Base-by-base conservation (phyloP, 106 monocot species). In the Acanthochlamys bracteata region DNA sequence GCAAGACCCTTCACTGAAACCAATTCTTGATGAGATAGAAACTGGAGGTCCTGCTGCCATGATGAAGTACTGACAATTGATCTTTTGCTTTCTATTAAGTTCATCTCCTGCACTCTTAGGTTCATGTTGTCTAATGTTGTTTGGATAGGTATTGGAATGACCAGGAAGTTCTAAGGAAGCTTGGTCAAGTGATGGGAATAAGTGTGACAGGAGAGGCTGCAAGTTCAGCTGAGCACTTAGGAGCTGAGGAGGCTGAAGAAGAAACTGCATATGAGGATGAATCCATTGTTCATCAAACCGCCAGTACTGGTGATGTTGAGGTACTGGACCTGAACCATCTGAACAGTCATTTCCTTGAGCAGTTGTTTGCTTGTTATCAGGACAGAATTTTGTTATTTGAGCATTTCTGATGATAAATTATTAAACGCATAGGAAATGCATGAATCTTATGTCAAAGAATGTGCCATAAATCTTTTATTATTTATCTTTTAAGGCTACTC, bases 11-110 rank as follows among this genome's bases (percentile, higher is more conserved):
- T 78, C 90, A 15, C 71, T 95, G 69, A 90, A 95, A 71, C 78
- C 87, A 52, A 90, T 95, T 73, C 80, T 95, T 41, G 90, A 95
- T 71, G 95, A 95, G 74, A 90, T 95, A 57, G 95, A 95, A 56
- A 80, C 24, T 27, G 95, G 95, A 67, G 95, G 90, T 62, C 90
- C 95, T 60, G 58, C 87, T 43, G 84, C 90, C 47, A 90, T 95
- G 95, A 95, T 90, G 95, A 92, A 84, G 91, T 92, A 84, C 21
- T 16, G 42, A 53, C 65, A 61, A 12, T 60, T 10, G 46, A 69
- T 16, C 17, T 27, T 66, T 24, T 17, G 21, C 1, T 27, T 53
- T 55, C 63, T 41, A 64, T 49, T 14, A 21, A 20, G 24, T 39
- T 17, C 11, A 39, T 60, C 20, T 71, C 33, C 22, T 20, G 33